Conservation (phyloP, 2,329 filamentous ascomycete genomes). For the Hirsutella minnesotensis region DNA sequence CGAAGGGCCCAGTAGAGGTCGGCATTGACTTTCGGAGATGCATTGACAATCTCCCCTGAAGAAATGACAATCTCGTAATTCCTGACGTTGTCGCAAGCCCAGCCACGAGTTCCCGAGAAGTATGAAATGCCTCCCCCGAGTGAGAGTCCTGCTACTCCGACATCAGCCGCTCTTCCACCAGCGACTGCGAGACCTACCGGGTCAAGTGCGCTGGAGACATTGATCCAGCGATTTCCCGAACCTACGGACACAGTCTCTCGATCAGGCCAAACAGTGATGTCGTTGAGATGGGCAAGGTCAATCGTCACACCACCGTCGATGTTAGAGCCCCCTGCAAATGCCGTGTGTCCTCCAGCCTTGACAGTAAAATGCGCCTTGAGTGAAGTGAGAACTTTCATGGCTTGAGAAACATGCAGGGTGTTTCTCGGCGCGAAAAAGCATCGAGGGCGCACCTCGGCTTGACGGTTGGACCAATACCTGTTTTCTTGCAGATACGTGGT, state of each 20-base stretch:
- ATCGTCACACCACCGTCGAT: background rate
- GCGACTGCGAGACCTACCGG: slow-evolving; percentile 21
- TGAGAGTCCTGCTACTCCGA: slow-evolving; percentile 31
- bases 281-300: background rate
- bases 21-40: slow-evolving; percentile 7
- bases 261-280: background rate
- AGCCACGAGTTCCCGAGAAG: slow-evolving; percentile 28
- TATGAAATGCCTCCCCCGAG: slow-evolving; percentile 38
- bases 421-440: background rate
- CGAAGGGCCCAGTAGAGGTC: slow-evolving; percentile 34
- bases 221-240: slow-evolving; percentile 19
- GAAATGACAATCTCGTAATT: slow-evolving; percentile 20
- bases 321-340: background rate
- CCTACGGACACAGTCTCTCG: background rate
- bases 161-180: slow-evolving; percentile 25
- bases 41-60: background rate
- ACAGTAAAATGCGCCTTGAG: background rate
- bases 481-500: background rate
- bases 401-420: background rate
- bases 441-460: background rate
- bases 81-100: slow-evolving; percentile 32
- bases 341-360: background rate
- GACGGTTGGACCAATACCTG: background rate
- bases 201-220: slow-evolving; percentile 29
- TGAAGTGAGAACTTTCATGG: background rate